Conservation (phyloP, 176 grass and related monocot species). For the Calamus simplicifolius region DNA sequence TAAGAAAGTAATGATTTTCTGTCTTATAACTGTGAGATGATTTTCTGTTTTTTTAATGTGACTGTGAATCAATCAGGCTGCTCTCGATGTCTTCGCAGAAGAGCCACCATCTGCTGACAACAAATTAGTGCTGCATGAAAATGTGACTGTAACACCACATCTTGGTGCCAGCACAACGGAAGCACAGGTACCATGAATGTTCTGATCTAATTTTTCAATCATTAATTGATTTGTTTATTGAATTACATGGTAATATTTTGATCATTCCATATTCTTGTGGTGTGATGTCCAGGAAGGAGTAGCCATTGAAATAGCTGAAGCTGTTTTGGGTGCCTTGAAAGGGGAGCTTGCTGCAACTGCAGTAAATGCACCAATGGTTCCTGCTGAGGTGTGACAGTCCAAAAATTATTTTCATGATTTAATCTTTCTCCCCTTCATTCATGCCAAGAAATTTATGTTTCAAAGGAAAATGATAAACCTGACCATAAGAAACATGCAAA, state of each 20-base stretch:
- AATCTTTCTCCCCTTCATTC: too few species aligned
- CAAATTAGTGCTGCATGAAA: slow-evolving; percentile 11
- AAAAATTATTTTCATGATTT: background rate
- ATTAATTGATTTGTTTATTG: background rate
- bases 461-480: too few species aligned
- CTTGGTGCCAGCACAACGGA: slow-evolving; percentile 10
- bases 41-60: background rate
- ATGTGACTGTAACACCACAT: slow-evolving; percentile 9
- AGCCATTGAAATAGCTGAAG: slow-evolving; percentile 7
- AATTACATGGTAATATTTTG: background rate
- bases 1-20: background rate
- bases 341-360: slow-evolving; percentile 11
- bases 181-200: background rate
- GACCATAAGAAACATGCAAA: too few species aligned
- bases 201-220: background rate
- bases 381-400: background rate
- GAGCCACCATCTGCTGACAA: slow-evolving; percentile 2
- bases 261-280: background rate
- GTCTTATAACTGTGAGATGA: background rate
- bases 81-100: slow-evolving; percentile 2
- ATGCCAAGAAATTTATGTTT: too few species aligned
- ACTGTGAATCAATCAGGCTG: background rate
- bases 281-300: slow-evolving; percentile 3
- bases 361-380: slow-evolving; percentile 9
- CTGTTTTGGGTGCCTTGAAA: slow-evolving; percentile 9